Base-by-base conservation (phyloP, 106 monocot genomes). In the Iris macrosiphon region DNA sequence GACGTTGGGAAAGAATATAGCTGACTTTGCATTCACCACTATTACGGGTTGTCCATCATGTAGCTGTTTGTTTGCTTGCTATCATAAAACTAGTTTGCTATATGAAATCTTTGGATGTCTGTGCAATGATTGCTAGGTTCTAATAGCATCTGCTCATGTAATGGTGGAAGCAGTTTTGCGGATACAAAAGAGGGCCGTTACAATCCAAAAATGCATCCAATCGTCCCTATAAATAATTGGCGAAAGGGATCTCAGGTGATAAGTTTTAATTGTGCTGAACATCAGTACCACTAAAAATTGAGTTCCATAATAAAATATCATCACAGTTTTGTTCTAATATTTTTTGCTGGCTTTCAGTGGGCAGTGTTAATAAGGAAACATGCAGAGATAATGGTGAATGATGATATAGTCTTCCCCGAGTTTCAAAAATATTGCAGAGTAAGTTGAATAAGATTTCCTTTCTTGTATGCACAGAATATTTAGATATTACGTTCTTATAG, bases 211-310 rank as follows among this genome's bases (percentile, higher is more conserved):
- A 98, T 98, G 96, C 49, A 87, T 75, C 96, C 83, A 34, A 64
- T 83, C 37, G 73, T 98, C 75, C 83, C 86, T 58, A 57, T 75
- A 11, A 55, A 80, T 60, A 79, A 90, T 72, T 98, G 96, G 96
- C 86, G 96, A 46, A 98, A 98, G 67, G 96, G 96, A 1, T 98
- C 96, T 43, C 96, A 98, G 90, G 96, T 96, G 62, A 35, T n/a
- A n/a, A n/a, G n/a, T n/a, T n/a, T n/a, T n/a, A n/a, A n/a, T n/a
- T n/a, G n/a, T n/a, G n/a, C n/a, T n/a, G n/a, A n/a, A n/a, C n/a
- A n/a, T n/a, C n/a, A n/a, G n/a, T n/a, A n/a, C n/a, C n/a, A n/a
- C n/a, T n/a, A n/a, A n/a, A n/a, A n/a, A n/a, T n/a, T n/a, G n/a
- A n/a, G n/a, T n/a, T n/a, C n/a, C n/a, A n/a, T n/a, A n/a, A n/a